These are phyloP conservation scores for Monilinia laxa DNA, from an alignment of 2,329 filamentous ascomycete genomes.

Conservation along the genomic window DNA sequence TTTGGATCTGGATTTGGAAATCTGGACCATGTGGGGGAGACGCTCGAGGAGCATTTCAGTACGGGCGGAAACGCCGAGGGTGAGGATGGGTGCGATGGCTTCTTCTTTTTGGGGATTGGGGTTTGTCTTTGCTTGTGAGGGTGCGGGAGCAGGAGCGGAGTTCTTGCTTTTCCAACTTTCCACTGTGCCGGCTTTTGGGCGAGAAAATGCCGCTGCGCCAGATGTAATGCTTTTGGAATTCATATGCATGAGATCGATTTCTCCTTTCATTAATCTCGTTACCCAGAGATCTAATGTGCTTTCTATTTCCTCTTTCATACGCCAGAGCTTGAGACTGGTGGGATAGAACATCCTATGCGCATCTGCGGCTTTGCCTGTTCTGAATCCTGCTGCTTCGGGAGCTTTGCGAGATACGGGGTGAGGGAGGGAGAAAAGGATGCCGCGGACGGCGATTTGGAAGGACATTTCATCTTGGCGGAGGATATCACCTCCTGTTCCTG, in stretches of 20 bases:
- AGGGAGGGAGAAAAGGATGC: constrained; percentile 81
- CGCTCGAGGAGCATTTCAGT: constrained; percentile 79
- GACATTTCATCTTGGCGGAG: constrained; percentile 91
- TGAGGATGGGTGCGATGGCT: constrained; percentile 48
- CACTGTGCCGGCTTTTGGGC: constrained; percentile 41
- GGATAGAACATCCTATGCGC: constrained; percentile 92
- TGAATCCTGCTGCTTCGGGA: constrained; percentile 39
- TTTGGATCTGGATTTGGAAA: constrained; percentile 47
- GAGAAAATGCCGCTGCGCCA: constrained; percentile 51
- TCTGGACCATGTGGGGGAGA: constrained; percentile 78
- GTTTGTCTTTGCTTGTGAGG: background rate
- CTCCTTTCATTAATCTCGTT: constrained; percentile 57
- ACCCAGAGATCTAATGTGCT: constrained; percentile 70
- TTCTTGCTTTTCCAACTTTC: constrained; percentile 40
- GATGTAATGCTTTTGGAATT: constrained; percentile 45
- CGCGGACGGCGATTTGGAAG: constrained; percentile 86
- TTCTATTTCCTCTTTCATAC: constrained; percentile 77
- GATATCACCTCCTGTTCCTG: constrained; percentile 65
- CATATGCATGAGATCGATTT: constrained; percentile 35
- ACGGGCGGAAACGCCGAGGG: constrained; percentile 62
- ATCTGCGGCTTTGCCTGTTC: constrained; percentile 50
- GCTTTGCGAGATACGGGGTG: constrained; percentile 75
- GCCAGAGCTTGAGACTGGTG: constrained; percentile 78
- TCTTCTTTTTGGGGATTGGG: constrained; percentile 25
- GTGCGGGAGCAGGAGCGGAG: background rate